These are phyloP conservation scores for Aspergillus pseudonomiae DNA, from an alignment of 2,329 filamentous ascomycete species.

Conservation along the genomic window DNA sequence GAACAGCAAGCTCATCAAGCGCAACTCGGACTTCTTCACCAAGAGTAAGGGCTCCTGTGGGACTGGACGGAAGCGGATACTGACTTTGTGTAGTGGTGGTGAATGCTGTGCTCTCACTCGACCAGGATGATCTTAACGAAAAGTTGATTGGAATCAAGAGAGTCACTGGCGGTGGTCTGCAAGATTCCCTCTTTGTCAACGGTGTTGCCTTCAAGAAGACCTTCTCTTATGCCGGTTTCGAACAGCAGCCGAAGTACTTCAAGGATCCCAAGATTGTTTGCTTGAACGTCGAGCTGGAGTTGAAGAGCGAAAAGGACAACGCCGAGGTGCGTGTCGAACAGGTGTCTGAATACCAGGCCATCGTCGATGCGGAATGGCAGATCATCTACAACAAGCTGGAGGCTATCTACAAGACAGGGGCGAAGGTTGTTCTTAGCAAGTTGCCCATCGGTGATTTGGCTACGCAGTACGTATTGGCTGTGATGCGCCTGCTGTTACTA, in stretches of 20 bases:
- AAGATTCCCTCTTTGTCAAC: constrained; percentile 95
- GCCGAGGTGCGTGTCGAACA: constrained; percentile 97
- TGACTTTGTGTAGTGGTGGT: constrained; percentile 75
- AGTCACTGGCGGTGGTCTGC: constrained; percentile 91
- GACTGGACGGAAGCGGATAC: constrained; percentile 9
- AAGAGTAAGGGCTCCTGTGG: constrained; percentile 65
- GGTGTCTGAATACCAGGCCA: constrained; percentile 98
- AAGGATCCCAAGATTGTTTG: constrained; percentile 94
- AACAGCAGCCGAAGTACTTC: constrained; percentile 97
- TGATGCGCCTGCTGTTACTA: background rate
- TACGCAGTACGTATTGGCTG: constrained; percentile 65
- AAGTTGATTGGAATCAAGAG: constrained; percentile 98
- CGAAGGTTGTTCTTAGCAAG: constrained; percentile 96
- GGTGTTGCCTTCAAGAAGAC: constrained; percentile 99
- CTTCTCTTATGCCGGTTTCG: constrained; percentile 97
- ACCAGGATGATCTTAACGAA: constrained; percentile 96
- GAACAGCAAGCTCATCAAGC: constrained; percentile 99
- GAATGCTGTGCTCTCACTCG: constrained; percentile 89
- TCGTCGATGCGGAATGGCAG: constrained; percentile 99
- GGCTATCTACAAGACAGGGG: constrained; percentile 87
- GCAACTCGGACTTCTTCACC: constrained; percentile 95
- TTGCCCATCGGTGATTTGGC: constrained; percentile 96
- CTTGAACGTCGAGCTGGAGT: constrained; percentile 94
- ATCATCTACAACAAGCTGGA: constrained; percentile 99
- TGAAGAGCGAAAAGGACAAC: constrained; percentile 99